Evolutionary conservation across 2,329 filamentous ascomycete genomes (phyloP), one percentile per base, ranked within the genome.

Genomic region (Penicillium verrucosum): DNA sequence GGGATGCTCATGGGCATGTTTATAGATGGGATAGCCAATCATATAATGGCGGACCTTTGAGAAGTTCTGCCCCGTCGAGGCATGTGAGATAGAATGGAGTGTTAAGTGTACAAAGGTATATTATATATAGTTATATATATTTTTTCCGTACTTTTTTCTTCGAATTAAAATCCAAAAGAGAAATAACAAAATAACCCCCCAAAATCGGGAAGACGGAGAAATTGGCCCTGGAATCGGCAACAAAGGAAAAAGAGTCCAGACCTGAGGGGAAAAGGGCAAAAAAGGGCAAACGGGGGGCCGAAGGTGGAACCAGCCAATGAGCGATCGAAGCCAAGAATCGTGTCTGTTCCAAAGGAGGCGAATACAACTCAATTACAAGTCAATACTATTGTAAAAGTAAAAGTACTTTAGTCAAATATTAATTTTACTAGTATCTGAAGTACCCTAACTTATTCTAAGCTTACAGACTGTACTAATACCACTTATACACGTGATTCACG

Each of bases 401-500:
- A 2, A 6, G 41, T 58, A 58, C 55, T 34, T 51, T 7, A 1
- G 0, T 2, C 10, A 4, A 1, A 12, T 40, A 34, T 2, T 9
- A 10, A 43, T 4, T 4, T 23, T 18, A 1, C 8, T 9, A 21
- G 12, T 29, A 8, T 1, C 2, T 8, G 14, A 59, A 23, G 45
- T 48, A 50, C 36, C 25, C 18, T 0, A 9, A 23, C 2, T 8
- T 4, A 11, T 29, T 29, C 10, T 25, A 0, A 41, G 5, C 7
- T 27, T 32, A 43, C 10, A 32, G 1, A 34, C 38, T n/a, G 30
- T 41, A 32, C 38, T 54, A 42, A 36, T 45, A 34, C 47, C 34
- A 49, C 23, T 37, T 14, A 37, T 23, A n/a, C 69, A 71, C 69
- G 65, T 71, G 69, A 70, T 27, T 16, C 16, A 36, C 3, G 23